Conservation (phyloP, 441 rosid genomes). For the Adansonia madagascariensis region DNA sequence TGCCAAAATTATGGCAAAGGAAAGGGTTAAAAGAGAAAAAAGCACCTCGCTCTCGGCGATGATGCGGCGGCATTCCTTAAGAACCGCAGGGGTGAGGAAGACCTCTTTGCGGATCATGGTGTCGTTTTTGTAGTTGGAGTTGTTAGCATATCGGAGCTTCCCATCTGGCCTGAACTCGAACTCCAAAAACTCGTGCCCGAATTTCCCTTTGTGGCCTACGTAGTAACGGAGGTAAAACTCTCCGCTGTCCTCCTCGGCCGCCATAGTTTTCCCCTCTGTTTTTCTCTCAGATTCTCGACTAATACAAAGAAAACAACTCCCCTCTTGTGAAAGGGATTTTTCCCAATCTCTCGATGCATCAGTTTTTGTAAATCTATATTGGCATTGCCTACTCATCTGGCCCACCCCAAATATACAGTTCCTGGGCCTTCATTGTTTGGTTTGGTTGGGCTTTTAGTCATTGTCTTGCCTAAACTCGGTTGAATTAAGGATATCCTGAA, state of each 20-base stretch:
- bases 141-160: conserved; percentile 95
- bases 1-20: neutral
- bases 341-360: too few relatives aligned
- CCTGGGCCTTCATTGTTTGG: neutral
- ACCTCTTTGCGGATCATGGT: conserved; percentile 97
- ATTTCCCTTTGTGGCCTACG: conserved; percentile 98
- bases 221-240: conserved; percentile 90
- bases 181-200: conserved; percentile 96
- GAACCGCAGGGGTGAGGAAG: conserved; percentile 85
- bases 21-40: neutral
- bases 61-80: conserved; percentile 91
- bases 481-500: neutral
- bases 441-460: neutral
- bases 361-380: neutral
- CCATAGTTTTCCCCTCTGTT: conserved; percentile 12
- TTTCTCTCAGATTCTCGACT: neutral
- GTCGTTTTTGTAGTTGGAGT: conserved; percentile 97
- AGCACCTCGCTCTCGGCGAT: conserved; percentile 84
- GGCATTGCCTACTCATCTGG: neutral
- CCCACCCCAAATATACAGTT: neutral
- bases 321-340: too few relatives aligned
- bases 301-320: neutral
- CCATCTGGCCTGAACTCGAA: conserved; percentile 94
- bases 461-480: neutral
- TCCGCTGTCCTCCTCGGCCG: conserved; percentile 51